Conservation (phyloP, 129 eudicot genomes). For the Glebionis coronaria region DNA sequence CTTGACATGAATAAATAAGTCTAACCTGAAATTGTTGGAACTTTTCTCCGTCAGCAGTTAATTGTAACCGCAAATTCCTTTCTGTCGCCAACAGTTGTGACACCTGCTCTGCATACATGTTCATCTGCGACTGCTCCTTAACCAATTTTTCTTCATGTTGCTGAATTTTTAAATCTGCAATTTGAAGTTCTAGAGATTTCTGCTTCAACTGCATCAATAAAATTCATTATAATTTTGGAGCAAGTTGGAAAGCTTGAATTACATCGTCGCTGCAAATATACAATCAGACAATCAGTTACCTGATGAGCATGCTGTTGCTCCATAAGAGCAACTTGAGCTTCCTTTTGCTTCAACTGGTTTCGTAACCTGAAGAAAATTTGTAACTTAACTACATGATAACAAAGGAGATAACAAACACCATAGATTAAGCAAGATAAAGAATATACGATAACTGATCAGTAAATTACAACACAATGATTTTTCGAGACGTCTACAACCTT, state of each 20-base stretch:
- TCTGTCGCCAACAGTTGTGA: slow-evolving; percentile 80
- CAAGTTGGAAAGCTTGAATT: slow-evolving; percentile 1
- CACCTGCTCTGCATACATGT: slow-evolving; percentile 87
- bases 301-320: slow-evolving; percentile 74
- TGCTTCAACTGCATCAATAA: slow-evolving; percentile 73
- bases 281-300: slow-evolving; percentile 40
- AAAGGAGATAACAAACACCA: no score
- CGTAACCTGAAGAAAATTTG: slow-evolving; percentile 55
- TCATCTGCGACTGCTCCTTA: slow-evolving; percentile 84
- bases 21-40: slow-evolving; percentile 93
- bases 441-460: background rate
- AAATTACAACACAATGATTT: no score
- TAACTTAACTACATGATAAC: slow-evolving; percentile 6
- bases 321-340: slow-evolving; percentile 74
- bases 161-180: slow-evolving; percentile 84
- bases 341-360: slow-evolving; percentile 76
- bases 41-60: slow-evolving; percentile 95
- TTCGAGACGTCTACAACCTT: no score
- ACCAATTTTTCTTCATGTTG: slow-evolving; percentile 77
- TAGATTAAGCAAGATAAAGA: no score
- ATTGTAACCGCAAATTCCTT: slow-evolving; percentile 78
- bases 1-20: no score
- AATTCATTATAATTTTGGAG: slow-evolving; percentile 10
- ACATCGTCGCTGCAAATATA: slow-evolving; percentile 2
- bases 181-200: slow-evolving; percentile 81